Evolutionary conservation across 2,329 filamentous ascomycete species (phyloP), one percentile per base, ranked within the genome.

Genomic region (Neopestalotiopsis rosae): DNA sequence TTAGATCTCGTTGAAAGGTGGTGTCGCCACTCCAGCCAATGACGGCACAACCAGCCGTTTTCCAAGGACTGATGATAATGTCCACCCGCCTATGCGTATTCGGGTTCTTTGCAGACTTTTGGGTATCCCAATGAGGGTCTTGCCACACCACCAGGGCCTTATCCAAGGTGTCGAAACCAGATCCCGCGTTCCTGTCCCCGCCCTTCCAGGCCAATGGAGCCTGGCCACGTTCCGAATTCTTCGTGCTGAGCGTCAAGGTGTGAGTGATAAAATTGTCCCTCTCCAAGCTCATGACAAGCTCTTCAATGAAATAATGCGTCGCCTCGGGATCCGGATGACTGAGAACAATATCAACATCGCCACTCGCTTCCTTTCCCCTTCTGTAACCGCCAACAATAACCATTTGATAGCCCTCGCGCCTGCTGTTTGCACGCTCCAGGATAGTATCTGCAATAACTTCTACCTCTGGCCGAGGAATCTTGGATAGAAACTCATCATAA

Each of bases 111-210:
- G 81, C 80, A 0, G 76, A 79, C 5, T 81, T 78, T 78, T 82
- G 82, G 24, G 65, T 66, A 24, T 76, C 77, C 72, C 83, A 87
- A 4, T 79, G 65, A 0, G 91, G 91, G 75, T 94, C 85, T 77
- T 97, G 93, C 95, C 95, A 98, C 0, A 98, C 94, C 0, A 98
- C 92, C 66, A 98, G 83, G 0, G 94, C 94, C 79, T 98, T 98
- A 79, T 98, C 95, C 1, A 98, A 86, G 0, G 90, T 93, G 77
- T 98, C 95, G 73, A 97, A 98, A 0, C 93, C 93, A 28, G 85
- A 82, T 0, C 87, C 86, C 1, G 82, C 81, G 67, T 75, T 78
- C 28, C 71, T 75, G 40, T 77, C 76, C 61, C 80, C 77, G 0
- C 86, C 86, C 71, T 86, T 87, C 86, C 86, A 90, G 20, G 80